These are phyloP conservation scores for Suillus hirtellus DNA, from an alignment of 768 basidiomycete species.

Conservation along the genomic window DNA sequence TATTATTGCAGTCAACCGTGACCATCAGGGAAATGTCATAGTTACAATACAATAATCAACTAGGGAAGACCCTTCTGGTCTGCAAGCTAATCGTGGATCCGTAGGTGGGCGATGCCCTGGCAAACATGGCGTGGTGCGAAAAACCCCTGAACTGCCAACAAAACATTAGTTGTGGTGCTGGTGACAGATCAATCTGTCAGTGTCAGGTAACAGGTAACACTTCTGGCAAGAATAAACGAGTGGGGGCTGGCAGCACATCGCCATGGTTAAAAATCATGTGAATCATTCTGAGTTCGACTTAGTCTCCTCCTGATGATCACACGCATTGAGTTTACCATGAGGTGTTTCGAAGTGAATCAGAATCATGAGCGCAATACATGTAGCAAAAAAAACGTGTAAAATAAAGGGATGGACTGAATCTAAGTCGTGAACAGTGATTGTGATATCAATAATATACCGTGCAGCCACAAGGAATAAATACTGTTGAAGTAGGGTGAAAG, in stretches of 20 bases:
- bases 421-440: background rate
- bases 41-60: too few relatives aligned
- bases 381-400: background rate
- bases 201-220: too few relatives aligned
- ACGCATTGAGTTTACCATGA: background rate
- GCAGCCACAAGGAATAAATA: background rate
- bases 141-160: too few relatives aligned
- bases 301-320: background rate
- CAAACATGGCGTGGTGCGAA: too few relatives aligned
- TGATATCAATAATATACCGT: background rate
- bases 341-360: background rate
- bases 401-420: background rate
- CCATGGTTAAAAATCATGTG: background rate
- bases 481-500: slow-evolving; percentile 7
- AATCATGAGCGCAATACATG: background rate
- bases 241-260: too few relatives aligned
- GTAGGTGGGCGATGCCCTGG: too few relatives aligned
- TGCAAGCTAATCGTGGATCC: too few relatives aligned
- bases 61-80: too few relatives aligned
- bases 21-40: too few relatives aligned
- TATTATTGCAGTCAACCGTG: background rate
- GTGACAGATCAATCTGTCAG: too few relatives aligned
- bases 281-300: background rate
- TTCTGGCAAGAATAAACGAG: too few relatives aligned
- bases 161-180: too few relatives aligned